Conservation (phyloP, 208 protist species). For the Leishmania turanica region DNA sequence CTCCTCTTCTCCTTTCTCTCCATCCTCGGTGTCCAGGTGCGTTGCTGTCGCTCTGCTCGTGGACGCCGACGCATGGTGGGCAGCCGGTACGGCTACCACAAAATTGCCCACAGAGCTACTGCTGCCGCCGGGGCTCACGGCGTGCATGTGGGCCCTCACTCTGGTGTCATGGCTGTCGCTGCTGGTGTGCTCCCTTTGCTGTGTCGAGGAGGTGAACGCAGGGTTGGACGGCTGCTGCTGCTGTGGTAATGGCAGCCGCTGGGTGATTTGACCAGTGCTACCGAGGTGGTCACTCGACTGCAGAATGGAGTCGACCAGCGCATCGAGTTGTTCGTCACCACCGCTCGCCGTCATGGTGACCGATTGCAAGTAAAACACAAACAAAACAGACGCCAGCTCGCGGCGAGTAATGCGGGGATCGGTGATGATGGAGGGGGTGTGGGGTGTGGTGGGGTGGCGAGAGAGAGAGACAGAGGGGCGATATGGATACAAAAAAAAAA, state of each 20-base stretch:
- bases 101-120: not conserved
- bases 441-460: not conserved
- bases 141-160: not conserved
- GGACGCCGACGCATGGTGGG: not conserved
- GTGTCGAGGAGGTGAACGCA: not conserved
- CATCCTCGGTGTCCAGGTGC: not conserved
- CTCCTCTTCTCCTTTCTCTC: conserved; percentile 5
- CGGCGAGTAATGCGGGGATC: not conserved
- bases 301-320: conserved; percentile 36
- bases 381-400: not conserved
- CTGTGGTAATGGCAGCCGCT: not conserved
- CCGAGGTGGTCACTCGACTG: not conserved
- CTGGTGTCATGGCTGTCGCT: not conserved
- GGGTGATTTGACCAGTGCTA: not conserved
- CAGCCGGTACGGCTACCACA: not conserved
- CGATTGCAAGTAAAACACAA: not conserved
- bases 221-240: conserved; percentile 3
- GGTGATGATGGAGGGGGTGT: not conserved
- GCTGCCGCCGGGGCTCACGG: not conserved
- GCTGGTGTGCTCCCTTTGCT: not conserved
- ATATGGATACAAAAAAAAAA: not conserved
- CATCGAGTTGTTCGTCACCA: conserved; percentile 20
- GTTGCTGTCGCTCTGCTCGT: not conserved
- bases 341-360: not conserved
- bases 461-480: not conserved